phyloP scores from a whole-genome alignment of 2,329 filamentous ascomycete species.

The Lojkania enalia region DNA sequence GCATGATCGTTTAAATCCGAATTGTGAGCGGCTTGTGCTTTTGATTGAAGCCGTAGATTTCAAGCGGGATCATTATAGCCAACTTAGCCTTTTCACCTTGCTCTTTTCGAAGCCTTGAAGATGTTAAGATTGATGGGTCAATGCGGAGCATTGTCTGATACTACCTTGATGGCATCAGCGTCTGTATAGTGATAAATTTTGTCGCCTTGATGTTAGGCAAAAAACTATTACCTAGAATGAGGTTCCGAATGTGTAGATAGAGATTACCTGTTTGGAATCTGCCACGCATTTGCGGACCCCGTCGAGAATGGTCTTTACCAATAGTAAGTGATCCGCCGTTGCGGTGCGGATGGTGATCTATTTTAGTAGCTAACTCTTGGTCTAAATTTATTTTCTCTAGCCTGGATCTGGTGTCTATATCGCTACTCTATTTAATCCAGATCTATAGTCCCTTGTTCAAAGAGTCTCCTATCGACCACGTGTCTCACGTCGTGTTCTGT shows the following conservation, averaged over 20 bases:
- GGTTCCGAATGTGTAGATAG: slow-evolving; percentile 55
- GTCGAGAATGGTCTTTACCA: slow-evolving; percentile 50
- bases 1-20: slow-evolving; percentile 52
- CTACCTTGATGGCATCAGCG: slow-evolving; percentile 46
- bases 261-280: slow-evolving; percentile 47
- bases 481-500: slow-evolving; percentile 39
- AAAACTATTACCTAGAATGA: neutral
- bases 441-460: neutral
- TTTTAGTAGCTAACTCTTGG: neutral
- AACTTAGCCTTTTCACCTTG: slow-evolving; percentile 50
- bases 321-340: slow-evolving; percentile 54
- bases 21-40: slow-evolving; percentile 50
- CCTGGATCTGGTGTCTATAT: too few relatives aligned
- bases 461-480: neutral
- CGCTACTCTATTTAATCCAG: too few relatives aligned
- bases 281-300: slow-evolving; percentile 48
- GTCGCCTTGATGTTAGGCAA: slow-evolving; percentile 14
- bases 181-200: slow-evolving; percentile 51
- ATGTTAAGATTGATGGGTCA: slow-evolving; percentile 53
- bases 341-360: slow-evolving; percentile 52
- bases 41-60: slow-evolving; percentile 52
- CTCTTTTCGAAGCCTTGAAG: slow-evolving; percentile 39
- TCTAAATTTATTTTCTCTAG: neutral
- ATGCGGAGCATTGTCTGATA: slow-evolving; percentile 50
- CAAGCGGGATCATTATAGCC: slow-evolving; percentile 52